Percentiles rank a stretch among this genome's conserved stretches.
phyloP scores from a whole-genome alignment of 2,329 filamentous ascomycete species.

The Dactylellina drechsleri region DNA sequence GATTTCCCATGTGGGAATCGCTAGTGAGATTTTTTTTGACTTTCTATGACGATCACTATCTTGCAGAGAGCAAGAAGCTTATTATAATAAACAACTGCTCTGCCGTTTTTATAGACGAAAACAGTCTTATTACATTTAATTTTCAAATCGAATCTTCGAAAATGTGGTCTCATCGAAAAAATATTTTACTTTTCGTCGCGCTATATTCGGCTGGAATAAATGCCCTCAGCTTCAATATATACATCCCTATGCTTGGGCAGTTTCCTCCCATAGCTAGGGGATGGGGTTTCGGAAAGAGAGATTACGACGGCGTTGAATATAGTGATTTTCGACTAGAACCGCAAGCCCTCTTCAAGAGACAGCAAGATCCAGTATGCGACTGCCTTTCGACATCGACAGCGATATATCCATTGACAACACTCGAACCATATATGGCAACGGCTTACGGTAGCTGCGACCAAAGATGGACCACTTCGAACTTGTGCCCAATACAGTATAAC shows the following conservation, averaged over 20 bases:
- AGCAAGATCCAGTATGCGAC: conserved; percentile 2
- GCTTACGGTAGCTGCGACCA: conserved; percentile 26
- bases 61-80: conserved; percentile 12
- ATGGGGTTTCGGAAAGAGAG: conserved; percentile 9
- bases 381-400: conserved; percentile 5
- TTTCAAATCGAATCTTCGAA: too few species aligned
- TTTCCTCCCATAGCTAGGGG: background rate
- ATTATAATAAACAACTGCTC: conserved; percentile 23
- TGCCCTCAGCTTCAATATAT: background rate
- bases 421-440: conserved; percentile 46
- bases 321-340: too few species aligned
- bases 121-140: too few species aligned
- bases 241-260: conserved; percentile 5
- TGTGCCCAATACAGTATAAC: conserved; percentile 36
- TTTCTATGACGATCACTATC: conserved; percentile 38
- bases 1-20: conserved; percentile 16
- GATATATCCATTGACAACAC: conserved; percentile 15
- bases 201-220: too few species aligned
- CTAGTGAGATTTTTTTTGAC: conserved; percentile 16
- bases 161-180: too few species aligned
- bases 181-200: too few species aligned
- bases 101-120: background rate
- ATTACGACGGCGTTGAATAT: too few species aligned
- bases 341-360: conserved; percentile 17
- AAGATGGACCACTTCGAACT: conserved; percentile 9